Evolutionary conservation across 176 grass and related monocot species (phyloP).

Genomic region (Coix lacrymajobi): DNA sequence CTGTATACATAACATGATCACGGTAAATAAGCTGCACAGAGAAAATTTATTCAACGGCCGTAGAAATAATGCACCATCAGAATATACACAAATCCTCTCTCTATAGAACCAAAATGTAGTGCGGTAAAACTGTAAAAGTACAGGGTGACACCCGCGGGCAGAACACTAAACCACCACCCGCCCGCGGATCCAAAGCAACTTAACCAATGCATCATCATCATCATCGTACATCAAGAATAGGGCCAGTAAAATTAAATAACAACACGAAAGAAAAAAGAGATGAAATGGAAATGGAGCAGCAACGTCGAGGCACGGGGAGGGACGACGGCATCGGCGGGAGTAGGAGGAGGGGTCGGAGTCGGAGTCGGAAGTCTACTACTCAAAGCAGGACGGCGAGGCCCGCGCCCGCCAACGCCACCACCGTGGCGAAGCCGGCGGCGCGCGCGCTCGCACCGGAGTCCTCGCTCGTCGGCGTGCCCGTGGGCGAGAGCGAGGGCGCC

Average conservation of each 20-base stretch:
- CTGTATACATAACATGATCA: not conserved
- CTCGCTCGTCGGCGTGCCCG: not conserved
- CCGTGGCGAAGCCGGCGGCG: constrained; percentile 9
- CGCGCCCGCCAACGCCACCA: constrained; percentile 38
- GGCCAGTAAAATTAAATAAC: constrained; percentile 49
- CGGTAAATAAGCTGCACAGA: not conserved
- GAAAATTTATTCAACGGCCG: constrained; percentile 15
- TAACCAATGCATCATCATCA: constrained; percentile 22
- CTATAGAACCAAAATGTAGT: constrained; percentile 45
- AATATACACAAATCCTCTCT: constrained; percentile 57
- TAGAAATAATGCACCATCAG: constrained; percentile 18
- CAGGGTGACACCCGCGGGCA: constrained; percentile 10
- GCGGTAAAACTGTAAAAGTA: constrained; percentile 29
- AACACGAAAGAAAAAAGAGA: not conserved
- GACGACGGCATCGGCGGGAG: not conserved
- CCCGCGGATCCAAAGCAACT: constrained; percentile 29
- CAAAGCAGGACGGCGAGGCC: constrained; percentile 35
- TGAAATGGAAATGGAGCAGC: constrained; percentile 3
- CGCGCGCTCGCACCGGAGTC: not conserved
- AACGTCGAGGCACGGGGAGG: not conserved
- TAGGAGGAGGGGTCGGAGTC: not conserved
- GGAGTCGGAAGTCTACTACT: not conserved
- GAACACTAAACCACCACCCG: constrained; percentile 27
- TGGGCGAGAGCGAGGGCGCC: constrained; percentile 18
- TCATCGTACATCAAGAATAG: constrained; percentile 49